phyloP scores from a whole-genome alignment of 495 filamentous ascomycete genomes.

The Daldinia vernicosa region DNA sequence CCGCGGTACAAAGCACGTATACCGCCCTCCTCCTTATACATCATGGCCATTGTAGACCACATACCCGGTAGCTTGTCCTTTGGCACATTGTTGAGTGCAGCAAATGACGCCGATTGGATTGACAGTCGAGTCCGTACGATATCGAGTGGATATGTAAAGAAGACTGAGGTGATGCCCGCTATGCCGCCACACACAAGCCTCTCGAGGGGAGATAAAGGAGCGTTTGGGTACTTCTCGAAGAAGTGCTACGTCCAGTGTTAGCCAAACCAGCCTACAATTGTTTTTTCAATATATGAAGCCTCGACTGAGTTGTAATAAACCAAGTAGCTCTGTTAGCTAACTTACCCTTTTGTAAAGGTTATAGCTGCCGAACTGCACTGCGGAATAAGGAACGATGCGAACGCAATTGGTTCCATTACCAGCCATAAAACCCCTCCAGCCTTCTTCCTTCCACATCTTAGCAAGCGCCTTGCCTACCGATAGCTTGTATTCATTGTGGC shows the following conservation, averaged over 20 bases:
- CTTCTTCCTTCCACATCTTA: constrained; percentile 97
- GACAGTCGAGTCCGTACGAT: constrained; percentile 95
- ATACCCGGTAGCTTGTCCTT: constrained; percentile 84
- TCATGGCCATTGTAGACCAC: constrained; percentile 81
- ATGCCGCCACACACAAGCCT: constrained; percentile 85
- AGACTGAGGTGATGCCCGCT: constrained; percentile 93
- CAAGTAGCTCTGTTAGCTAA: constrained; percentile 16
- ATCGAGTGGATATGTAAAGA: constrained; percentile 82
- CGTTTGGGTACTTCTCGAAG: constrained; percentile 75
- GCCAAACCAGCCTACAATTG: not conserved
- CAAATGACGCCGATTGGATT: constrained; percentile 94
- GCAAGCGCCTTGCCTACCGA: constrained; percentile 85
- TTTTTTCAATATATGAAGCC: not conserved
- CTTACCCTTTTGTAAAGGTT: constrained; percentile 94
- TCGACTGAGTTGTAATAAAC: not conserved
- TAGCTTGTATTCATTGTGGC: constrained; percentile 89
- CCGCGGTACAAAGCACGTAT: constrained; percentile 85
- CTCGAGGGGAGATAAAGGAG: constrained; percentile 70
- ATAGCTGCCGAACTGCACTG: constrained; percentile 97
- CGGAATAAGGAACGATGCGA: constrained; percentile 96
- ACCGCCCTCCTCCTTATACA: constrained; percentile 94
- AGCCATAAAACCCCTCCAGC: constrained; percentile 94
- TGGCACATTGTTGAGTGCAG: constrained; percentile 66
- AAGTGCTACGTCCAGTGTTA: constrained; percentile 60
- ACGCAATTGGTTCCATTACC: constrained; percentile 99